Evolutionary conservation across 1,139 yeast genomes (phyloP).

Genomic region (Nakaseomyces delphensis): DNA sequence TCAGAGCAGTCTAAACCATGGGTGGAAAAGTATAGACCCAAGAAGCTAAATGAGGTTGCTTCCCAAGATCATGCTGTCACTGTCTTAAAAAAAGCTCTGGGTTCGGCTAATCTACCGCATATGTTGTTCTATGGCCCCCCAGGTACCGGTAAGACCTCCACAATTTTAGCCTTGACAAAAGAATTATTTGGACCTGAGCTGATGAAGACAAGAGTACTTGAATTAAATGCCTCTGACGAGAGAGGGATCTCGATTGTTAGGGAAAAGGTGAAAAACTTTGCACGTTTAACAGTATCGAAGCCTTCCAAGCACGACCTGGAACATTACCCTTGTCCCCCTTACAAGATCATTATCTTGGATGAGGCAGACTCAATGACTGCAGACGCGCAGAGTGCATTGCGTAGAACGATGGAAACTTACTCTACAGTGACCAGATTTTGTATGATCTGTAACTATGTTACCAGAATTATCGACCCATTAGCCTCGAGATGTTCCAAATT

Average conservation of each 20-base stretch:
- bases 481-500: constrained; percentile 96
- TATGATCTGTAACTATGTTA: constrained; percentile 88
- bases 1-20: constrained; percentile 29
- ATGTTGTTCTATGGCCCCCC: constrained; percentile 97
- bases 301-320: constrained; percentile 59
- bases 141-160: constrained; percentile 94
- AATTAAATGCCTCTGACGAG: constrained; percentile 92
- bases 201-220: constrained; percentile 70
- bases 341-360: constrained; percentile 73
- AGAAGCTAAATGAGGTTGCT: constrained; percentile 71
- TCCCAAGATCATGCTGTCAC: constrained; percentile 87
- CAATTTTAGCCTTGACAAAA: constrained; percentile 78
- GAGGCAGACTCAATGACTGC: constrained; percentile 99
- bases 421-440: constrained; percentile 89
- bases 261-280: constrained; percentile 86
- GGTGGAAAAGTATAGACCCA: constrained; percentile 47
- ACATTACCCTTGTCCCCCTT: constrained; percentile 90
- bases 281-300: constrained; percentile 75
- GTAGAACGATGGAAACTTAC: constrained; percentile 95
- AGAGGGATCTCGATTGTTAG: constrained; percentile 91
- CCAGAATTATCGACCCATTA: constrained; percentile 90
- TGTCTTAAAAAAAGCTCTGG: constrained; percentile 71
- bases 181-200: constrained; percentile 71
- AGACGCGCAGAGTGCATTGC: constrained; percentile 90
- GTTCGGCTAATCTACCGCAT: constrained; percentile 81